Percentiles rank a stretch among this genome's conserved stretches.
phyloP scores from a whole-genome alignment of 2,329 filamentous ascomycete genomes.

The Diaporthe vexans region DNA sequence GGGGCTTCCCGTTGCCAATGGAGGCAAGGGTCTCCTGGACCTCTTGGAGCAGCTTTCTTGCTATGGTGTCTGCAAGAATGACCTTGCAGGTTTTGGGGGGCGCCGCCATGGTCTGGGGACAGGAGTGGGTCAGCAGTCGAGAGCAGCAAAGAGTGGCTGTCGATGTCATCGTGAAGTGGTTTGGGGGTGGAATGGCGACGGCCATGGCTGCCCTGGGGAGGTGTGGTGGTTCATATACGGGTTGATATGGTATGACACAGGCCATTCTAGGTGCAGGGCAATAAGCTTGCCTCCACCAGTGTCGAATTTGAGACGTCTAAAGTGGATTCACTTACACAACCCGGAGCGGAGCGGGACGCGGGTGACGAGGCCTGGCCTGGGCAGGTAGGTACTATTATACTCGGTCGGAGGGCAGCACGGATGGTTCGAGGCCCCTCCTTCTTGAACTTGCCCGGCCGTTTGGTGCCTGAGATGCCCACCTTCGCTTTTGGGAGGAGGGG shows the following conservation, averaged over 20 bases:
- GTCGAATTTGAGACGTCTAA: conserved; percentile 17
- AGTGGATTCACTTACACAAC: conserved; percentile 42
- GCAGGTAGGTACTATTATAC: not conserved
- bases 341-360: not conserved
- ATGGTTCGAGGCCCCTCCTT: not conserved
- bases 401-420: not conserved
- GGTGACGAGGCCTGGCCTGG: conserved; percentile 23
- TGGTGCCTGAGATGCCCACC: not conserved
- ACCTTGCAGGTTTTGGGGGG: conserved; percentile 87
- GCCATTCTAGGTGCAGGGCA: conserved; percentile 21
- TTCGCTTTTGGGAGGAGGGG: not conserved
- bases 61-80: conserved; percentile 88
- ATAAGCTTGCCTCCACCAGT: conserved; percentile 25
- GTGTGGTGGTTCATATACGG: conserved; percentile 24
- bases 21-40: conserved; percentile 66
- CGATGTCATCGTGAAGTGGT: conserved; percentile 23
- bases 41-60: conserved; percentile 82
- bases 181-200: conserved; percentile 4
- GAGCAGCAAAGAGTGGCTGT: conserved; percentile 19
- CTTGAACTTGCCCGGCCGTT: not conserved
- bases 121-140: conserved; percentile 34
- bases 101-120: conserved; percentile 55
- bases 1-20: conserved; percentile 66
- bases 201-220: conserved; percentile 16
- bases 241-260: conserved; percentile 25